Evolutionary conservation across 495 filamentous ascomycete species (phyloP), one percentile per base, ranked within the genome.

Genomic region (Hyaloscypha bicolor): DNA sequence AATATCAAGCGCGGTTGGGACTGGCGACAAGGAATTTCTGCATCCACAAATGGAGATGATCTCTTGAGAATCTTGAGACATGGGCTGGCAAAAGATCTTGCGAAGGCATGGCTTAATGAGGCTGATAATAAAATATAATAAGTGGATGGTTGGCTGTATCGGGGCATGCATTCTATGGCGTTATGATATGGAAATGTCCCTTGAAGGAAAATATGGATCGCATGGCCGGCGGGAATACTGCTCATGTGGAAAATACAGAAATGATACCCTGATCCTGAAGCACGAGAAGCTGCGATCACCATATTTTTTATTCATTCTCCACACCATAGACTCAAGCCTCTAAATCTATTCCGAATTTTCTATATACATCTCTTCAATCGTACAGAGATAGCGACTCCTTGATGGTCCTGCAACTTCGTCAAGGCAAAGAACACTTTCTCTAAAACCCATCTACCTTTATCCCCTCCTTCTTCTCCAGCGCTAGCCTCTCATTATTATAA

Each of bases 1-100:
- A 76, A 79, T 33, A 69, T 80, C 19, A 82, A 85, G 75, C 80
- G 91, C 60, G 90, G 89, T 0, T 97, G 93, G 93, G 93, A 97
- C 78, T 97, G 93, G 93, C 79, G 93, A 68, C 80, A 78, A 6
- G 86, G 85, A 12, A 75, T 94, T 60, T 73, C 79, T 14, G 85
- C 84, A 55, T 78, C 80, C 33, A 82, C 81, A 12, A 86, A 72
- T 61, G 91, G 86, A 0, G 80, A 84, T 70, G 90, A 94, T 72
- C 79, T 97, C 2, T 77, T 97, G 48, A 78, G 82, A 63, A 81
- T 91, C 72, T 71, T 97, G 79, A 84, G 93, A 72, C 73, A 91
- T 64, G 91, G 90, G 29, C 72, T 97, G 72, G 90, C 92, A 16
- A 85, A 82, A 71, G 92, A 91, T 71, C 75, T 91, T 63, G 87